Base-by-base conservation (phyloP, 805 yeast species). In the Metschnikowia cerradonensis region DNA sequence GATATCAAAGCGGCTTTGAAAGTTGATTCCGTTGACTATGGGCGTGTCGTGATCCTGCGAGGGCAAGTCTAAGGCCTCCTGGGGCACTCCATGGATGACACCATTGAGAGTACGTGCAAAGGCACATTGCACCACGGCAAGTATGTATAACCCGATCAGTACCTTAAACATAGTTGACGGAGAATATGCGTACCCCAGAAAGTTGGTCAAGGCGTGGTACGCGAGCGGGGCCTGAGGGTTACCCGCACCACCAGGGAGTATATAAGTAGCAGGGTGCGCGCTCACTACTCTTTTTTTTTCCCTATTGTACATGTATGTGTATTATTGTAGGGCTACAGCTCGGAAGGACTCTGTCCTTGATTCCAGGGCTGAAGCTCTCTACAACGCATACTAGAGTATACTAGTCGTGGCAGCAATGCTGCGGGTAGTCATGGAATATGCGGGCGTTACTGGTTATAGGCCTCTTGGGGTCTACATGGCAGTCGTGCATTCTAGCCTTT, bases 251-350 rank as follows among this genome's bases (percentile, higher is more conserved):
- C 2, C 15, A 32, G 35, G 39, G 17, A 37, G 53, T 60, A 60
- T 51, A 54, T 49, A 54, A 41, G 32, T 41, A 32, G 23, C 32
- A 3, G 20, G 32, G 31, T 37, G 45, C 45, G 45, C 30, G 30
- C 30, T 38, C 43, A 3, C 4, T 10, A 15, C 2, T 7, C 13
- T 33, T 31, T 54, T 59, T 63, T 62, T 48, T 47, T 61, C 73
- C 52, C 55, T 67, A 71, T 72, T 72, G 75, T 73, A 72, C 76
- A 54, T 59, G 78, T 60, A 71, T 72, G 74, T 65, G 77, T 74
- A 74, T 74, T 74, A 74, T 74, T 74, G 78, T 74, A 73, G 78
- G 74, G 78, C 71, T 64, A 57, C 70, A 60, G 60, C 63, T 65
- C 61, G 38, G 55, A 55, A 60, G 58, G 55, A 36, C 40, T 44